These are phyloP conservation scores for Diversispora epigaea DNA, from an alignment of 192 early-diverging fungal species.

Conservation along the genomic window DNA sequence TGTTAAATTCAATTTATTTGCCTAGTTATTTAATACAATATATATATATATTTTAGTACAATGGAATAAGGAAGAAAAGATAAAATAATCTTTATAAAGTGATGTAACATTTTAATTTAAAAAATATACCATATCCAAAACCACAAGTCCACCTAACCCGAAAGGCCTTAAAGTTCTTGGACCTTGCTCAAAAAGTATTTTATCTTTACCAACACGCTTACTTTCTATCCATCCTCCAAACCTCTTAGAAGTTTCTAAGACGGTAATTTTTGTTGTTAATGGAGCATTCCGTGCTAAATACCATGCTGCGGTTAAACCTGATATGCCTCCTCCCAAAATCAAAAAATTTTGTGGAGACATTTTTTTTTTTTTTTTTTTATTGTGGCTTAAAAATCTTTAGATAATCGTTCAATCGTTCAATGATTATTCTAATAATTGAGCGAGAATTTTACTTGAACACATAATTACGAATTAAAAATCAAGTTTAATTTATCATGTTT, in stretches of 20 bases:
- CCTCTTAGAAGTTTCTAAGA: slow-evolving; percentile 70
- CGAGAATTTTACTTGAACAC: too few species aligned
- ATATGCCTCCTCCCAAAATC: slow-evolving; percentile 92
- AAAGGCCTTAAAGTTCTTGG: slow-evolving; percentile 80
- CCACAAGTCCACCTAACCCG: slow-evolving; percentile 64
- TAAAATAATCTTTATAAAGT: background rate
- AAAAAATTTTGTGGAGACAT: slow-evolving; percentile 42
- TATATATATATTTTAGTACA: background rate
- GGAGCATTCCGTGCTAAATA: slow-evolving; percentile 59
- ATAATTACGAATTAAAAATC: too few species aligned
- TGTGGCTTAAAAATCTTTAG: too few species aligned
- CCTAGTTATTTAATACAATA: slow-evolving; percentile 35
- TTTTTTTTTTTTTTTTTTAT: too few species aligned
- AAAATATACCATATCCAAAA: slow-evolving; percentile 71
- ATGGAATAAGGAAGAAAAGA: background rate
- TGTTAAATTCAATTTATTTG: slow-evolving; percentile 64
- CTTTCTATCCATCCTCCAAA: slow-evolving; percentile 89
- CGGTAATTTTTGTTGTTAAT: slow-evolving; percentile 53
- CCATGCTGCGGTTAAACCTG: slow-evolving; percentile 83
- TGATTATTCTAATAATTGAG: too few species aligned
- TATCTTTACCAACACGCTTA: slow-evolving; percentile 44
- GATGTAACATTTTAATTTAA: background rate
- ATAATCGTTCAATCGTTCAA: too few species aligned
- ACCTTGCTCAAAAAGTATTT: slow-evolving; percentile 72
- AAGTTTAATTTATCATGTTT: too few species aligned